phyloP scores from a whole-genome alignment of 1,284 basidiomycete genomes.

The Ustilago hordei region DNA sequence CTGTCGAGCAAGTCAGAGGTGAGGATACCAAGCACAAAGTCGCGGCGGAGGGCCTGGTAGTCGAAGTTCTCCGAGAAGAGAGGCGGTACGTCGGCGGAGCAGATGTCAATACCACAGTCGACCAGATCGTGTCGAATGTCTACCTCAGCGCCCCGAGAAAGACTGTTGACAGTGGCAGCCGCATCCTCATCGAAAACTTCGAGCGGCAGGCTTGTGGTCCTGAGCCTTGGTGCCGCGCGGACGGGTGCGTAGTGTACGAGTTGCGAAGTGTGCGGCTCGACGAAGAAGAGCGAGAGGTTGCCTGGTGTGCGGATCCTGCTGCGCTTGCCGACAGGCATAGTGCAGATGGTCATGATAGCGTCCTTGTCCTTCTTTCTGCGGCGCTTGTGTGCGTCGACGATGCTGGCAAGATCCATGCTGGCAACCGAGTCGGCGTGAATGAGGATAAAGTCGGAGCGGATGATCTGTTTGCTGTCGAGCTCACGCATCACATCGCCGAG shows the following conservation, averaged over 20 bases:
- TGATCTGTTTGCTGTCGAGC: conserved; percentile 86
- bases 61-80: conserved; percentile 99
- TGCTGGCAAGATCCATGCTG: conserved; percentile 88
- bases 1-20: conserved; percentile 95
- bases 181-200: conserved; percentile 56
- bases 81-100: conserved; percentile 89
- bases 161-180: conserved; percentile 37
- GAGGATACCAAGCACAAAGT: conserved; percentile 96
- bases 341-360: conserved; percentile 83
- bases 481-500: conserved; percentile 96
- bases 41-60: conserved; percentile 87
- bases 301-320: conserved; percentile 51
- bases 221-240: conserved; percentile 61
- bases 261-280: conserved; percentile 64
- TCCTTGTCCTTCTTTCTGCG: conserved; percentile 88
- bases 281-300: conserved; percentile 59
- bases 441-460: conserved; percentile 82
- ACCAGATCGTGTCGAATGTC: conserved; percentile 87
- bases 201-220: conserved; percentile 62
- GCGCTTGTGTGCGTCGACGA: conserved; percentile 88
- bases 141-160: conserved; percentile 73
- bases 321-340: conserved; percentile 40
- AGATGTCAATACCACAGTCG: conserved; percentile 76
- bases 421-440: conserved; percentile 94
- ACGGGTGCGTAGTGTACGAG: conserved; percentile 68